Evolutionary conservation across 257 asterid species (phyloP), one percentile per base, ranked within the genome.

Genomic region (Buddleja alternifolia): DNA sequence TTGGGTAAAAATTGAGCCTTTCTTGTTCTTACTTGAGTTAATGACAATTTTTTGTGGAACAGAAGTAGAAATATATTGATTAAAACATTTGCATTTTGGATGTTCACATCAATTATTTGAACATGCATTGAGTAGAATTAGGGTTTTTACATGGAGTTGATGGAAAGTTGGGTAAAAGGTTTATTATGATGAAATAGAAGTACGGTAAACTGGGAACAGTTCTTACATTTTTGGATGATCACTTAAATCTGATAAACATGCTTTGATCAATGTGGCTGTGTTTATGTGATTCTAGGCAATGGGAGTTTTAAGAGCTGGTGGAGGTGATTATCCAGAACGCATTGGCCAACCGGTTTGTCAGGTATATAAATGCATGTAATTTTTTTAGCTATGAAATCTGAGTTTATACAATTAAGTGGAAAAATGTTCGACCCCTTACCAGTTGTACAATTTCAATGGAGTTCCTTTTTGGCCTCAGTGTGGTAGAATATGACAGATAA

Each of bases 261-360:
- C 64, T 51, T 46, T 36, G 70, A 55, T 57, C 24, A 42, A 37
- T 16, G 21, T 54, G 66, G 24, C 20, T 37, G 25, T 56, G 48
- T 55, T 40, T 56, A 45, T 59, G 52, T 65, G 55, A 67, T 75
- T 63, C 39, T 63, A 85, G 93, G 89, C 74, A 69, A 69, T 77
- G 77, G 86, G 81, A 76, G 75, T 74, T 64, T 53, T 69, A 66
- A 74, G 85, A 64, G 72, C 75, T 59, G 71, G 82, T 58, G 85
- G 81, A 63, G 86, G 72, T 21, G 91, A 77, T 68, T 78, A 73
- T 66, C 89, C 93, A 0, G 89, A 86, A 67, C 87, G 93, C 42
- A 77, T 48, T 67, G 96, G 91, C 68, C 96, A 88, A 70, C 82
- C 81, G 44, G 71, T 75, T 57, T 88, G 96, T 77, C 93, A 86